Evolutionary conservation across 805 yeast genomes (phyloP).

Genomic region (Kodamaea leandrae): DNA sequence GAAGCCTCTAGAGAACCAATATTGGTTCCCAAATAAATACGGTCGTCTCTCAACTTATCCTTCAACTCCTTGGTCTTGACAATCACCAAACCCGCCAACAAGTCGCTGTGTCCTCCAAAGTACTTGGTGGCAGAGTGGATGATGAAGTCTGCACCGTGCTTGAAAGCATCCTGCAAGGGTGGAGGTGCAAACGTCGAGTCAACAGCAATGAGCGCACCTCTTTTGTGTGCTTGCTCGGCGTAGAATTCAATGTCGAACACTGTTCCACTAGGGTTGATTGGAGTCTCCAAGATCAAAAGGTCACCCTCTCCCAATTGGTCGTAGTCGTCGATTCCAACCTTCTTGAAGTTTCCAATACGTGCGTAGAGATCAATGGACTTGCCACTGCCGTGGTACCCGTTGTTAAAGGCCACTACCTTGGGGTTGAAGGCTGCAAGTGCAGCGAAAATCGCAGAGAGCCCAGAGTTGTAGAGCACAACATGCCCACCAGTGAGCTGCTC

Average conservation of each 20-base stretch:
- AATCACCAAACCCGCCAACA: slow-evolving; percentile 76
- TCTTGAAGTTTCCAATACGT: slow-evolving; percentile 57
- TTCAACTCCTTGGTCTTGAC: slow-evolving; percentile 54
- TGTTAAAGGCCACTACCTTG: slow-evolving; percentile 67
- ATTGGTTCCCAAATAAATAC: slow-evolving; percentile 74
- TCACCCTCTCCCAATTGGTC: slow-evolving; percentile 65
- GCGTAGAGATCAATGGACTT: slow-evolving; percentile 63
- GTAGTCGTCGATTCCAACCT: slow-evolving; percentile 41
- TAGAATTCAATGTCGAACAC: slow-evolving; percentile 59
- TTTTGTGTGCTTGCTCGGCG: slow-evolving; percentile 69
- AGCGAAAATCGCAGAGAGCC: slow-evolving; percentile 79
- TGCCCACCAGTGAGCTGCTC: slow-evolving; percentile 59
- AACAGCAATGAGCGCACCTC: slow-evolving; percentile 69
- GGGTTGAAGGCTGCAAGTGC: slow-evolving; percentile 71
- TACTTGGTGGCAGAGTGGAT: slow-evolving; percentile 92
- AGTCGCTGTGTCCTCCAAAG: slow-evolving; percentile 94
- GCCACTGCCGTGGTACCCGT: slow-evolving; percentile 83
- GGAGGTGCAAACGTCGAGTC: slow-evolving; percentile 96
- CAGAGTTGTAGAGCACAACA: slow-evolving; percentile 71
- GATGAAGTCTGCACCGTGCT: slow-evolving; percentile 82
- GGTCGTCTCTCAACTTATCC: slow-evolving; percentile 52
- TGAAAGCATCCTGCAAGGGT: slow-evolving; percentile 78
- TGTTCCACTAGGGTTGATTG: slow-evolving; percentile 80
- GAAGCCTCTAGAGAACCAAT: slow-evolving; percentile 76
- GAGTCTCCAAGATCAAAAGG: slow-evolving; percentile 80